These are phyloP conservation scores for Oemleria cerasiformis DNA, from an alignment of 306 rosid genomes.

Conservation along the genomic window DNA sequence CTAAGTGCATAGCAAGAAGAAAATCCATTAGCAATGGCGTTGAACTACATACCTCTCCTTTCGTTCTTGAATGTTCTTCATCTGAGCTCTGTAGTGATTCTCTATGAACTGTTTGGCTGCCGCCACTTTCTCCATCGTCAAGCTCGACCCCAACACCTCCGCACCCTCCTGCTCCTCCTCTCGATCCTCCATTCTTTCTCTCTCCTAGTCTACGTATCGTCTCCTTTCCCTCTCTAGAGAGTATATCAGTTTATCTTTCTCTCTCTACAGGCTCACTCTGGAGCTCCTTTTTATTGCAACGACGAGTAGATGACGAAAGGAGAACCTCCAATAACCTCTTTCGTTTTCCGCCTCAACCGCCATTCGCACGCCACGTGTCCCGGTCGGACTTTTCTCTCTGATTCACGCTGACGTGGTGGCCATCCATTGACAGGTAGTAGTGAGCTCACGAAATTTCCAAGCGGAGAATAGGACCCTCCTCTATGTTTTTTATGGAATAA, in stretches of 20 bases:
- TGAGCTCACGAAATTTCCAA: too few relatives aligned
- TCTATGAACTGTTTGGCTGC: conserved; percentile 97
- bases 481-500: conserved; percentile 13
- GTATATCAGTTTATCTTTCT: conserved; percentile 25
- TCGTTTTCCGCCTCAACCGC: neutral
- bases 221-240: conserved; percentile 39
- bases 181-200: conserved; percentile 78
- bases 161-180: conserved; percentile 63
- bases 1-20: too few relatives aligned
- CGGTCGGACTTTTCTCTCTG: rapidly evolving
- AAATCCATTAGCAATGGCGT: conserved; percentile 1
- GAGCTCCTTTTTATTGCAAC: conserved; percentile 50
- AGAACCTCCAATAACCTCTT: conserved; percentile 21
- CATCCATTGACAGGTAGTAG: neutral
- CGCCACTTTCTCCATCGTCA: conserved; percentile 99
- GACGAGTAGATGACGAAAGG: conserved; percentile 36
- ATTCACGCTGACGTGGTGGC: conserved; percentile 18
- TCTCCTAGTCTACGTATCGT: conserved; percentile 24
- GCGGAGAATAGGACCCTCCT: conserved; percentile 3
- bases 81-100: conserved; percentile 95
- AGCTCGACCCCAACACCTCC: conserved; percentile 80
- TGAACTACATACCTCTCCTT: conserved; percentile 71
- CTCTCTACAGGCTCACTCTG: conserved; percentile 39
- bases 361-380: conserved; percentile 33
- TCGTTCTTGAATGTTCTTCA: conserved; percentile 91